Evolutionary conservation across 2,329 filamentous ascomycete species (phyloP).

Genomic region (Fusarium zealandicum): DNA sequence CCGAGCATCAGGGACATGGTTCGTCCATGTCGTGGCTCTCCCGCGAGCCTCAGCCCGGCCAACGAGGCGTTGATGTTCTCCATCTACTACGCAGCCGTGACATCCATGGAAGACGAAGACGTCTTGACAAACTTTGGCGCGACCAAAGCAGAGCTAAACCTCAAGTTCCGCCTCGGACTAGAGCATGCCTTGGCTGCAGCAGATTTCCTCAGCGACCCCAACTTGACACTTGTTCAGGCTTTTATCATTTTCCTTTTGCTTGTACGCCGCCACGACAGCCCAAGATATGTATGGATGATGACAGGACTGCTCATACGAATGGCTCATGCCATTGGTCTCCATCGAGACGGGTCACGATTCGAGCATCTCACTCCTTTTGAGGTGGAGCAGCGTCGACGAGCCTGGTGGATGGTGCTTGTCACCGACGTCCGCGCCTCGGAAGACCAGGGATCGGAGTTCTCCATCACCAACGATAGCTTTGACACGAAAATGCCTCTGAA

Average conservation of each 20-base stretch:
- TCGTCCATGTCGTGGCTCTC: conserved; percentile 45
- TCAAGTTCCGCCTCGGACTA: conserved; percentile 60
- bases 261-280: conserved; percentile 59
- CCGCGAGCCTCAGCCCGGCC: conserved; percentile 47
- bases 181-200: conserved; percentile 69
- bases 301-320: conserved; percentile 67
- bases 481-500: conserved; percentile 65
- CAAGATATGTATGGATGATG: conserved; percentile 67
- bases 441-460: conserved; percentile 62
- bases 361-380: conserved; percentile 64
- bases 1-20: conserved; percentile 49
- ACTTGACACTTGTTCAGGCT: conserved; percentile 67
- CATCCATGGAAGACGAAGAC: conserved; percentile 65
- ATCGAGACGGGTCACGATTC: conserved; percentile 63
- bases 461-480: conserved; percentile 54
- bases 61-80: conserved; percentile 63
- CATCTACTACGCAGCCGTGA: conserved; percentile 63
- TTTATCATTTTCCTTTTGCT: conserved; percentile 65
- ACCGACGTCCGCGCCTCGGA: conserved; percentile 67
- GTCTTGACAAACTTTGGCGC: conserved; percentile 58
- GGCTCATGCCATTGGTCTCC: conserved; percentile 61
- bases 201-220: conserved; percentile 65
- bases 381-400: conserved; percentile 66
- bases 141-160: conserved; percentile 53
- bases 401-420: conserved; percentile 68